A percentile compares a stretch with the other conserved stretches of the same genome.
Evolutionary conservation across 768 basidiomycete species (phyloP).

Genomic region (Trametes cubensis): DNA sequence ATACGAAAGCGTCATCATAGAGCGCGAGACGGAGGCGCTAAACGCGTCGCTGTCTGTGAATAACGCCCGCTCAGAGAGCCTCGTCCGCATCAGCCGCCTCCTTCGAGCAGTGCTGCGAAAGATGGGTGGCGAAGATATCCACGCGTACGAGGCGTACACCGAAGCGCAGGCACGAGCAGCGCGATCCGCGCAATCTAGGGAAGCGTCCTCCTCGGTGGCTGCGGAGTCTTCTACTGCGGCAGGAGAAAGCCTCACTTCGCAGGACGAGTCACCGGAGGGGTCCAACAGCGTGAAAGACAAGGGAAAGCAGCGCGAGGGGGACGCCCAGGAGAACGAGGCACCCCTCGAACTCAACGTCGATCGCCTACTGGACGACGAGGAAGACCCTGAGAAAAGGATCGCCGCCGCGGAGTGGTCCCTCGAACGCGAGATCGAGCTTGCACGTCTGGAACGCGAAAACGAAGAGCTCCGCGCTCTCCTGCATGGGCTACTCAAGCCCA

Average conservation of each 20-base stretch:
- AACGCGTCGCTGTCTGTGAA: slow-evolving; percentile 58
- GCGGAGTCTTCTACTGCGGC: neutral
- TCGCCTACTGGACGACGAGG: slow-evolving; percentile 26
- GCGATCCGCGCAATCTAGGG: slow-evolving; percentile 7
- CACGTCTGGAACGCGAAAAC: slow-evolving; percentile 87
- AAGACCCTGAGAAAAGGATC: slow-evolving; percentile 36
- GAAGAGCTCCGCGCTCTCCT: slow-evolving; percentile 74
- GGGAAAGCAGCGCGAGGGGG: slow-evolving; percentile 17
- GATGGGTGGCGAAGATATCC: slow-evolving; percentile 63
- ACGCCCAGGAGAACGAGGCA: slow-evolving; percentile 2
- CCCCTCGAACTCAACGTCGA: slow-evolving; percentile 3
- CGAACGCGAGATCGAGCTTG: slow-evolving; percentile 89
- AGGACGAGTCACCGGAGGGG: neutral
- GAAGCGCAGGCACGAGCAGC: slow-evolving; percentile 3
- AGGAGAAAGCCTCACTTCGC: neutral
- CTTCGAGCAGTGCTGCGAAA: slow-evolving; percentile 72
- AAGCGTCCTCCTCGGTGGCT: slow-evolving; percentile 6
- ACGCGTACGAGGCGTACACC: slow-evolving; percentile 23
- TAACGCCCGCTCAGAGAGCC: slow-evolving; percentile 66
- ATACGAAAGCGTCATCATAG: slow-evolving; percentile 84
- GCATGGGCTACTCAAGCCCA: slow-evolving; percentile 16
- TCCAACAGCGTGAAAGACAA: neutral
- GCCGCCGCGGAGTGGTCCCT: slow-evolving; percentile 71
- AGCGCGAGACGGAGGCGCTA: slow-evolving; percentile 69
- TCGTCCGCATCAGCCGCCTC: slow-evolving; percentile 68